Evolutionary conservation across 352 stramenopile species (phyloP).

Genomic region (Pythium aphanidermatum): DNA sequence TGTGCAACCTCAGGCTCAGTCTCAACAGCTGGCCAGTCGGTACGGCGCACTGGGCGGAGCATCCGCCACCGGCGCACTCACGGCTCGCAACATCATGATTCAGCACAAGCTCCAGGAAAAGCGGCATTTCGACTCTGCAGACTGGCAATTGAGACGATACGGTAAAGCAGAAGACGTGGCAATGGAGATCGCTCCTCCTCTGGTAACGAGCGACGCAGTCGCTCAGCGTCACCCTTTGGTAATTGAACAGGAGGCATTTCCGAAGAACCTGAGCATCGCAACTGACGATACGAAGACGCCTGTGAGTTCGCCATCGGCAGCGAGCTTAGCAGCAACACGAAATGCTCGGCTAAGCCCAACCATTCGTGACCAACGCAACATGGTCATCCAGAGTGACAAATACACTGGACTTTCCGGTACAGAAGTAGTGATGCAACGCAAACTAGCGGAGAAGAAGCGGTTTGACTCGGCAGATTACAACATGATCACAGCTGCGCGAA

Average conservation of each 20-base stretch:
- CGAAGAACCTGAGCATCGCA: slow-evolving; percentile 28
- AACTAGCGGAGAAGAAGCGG: slow-evolving; percentile 30
- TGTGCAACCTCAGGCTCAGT: background rate
- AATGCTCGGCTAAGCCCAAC: slow-evolving; percentile 53
- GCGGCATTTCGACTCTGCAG: slow-evolving; percentile 65
- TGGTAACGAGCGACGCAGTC: slow-evolving; percentile 13
- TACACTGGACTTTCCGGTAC: slow-evolving; percentile 36
- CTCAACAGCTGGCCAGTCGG: background rate
- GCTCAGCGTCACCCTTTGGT: background rate
- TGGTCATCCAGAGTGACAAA: slow-evolving; percentile 15
- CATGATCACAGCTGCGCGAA: slow-evolving; percentile 12
- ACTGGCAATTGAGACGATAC: slow-evolving; percentile 56
- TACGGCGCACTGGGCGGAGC: slow-evolving; percentile 18
- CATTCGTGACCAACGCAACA: slow-evolving; percentile 8
- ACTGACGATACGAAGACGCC: slow-evolving; percentile 8
- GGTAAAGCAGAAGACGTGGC: slow-evolving; percentile 5
- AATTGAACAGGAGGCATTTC: slow-evolving; percentile 5
- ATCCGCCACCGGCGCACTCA: slow-evolving; percentile 27
- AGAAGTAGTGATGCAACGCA: slow-evolving; percentile 29
- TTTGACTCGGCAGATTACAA: slow-evolving; percentile 35
- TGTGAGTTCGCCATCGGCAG: slow-evolving; percentile 44
- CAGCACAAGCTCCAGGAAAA: slow-evolving; percentile 70
- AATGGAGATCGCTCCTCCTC: slow-evolving; percentile 9
- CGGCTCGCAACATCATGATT: slow-evolving; percentile 61
- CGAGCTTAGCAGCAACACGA: slow-evolving; percentile 12